These are phyloP conservation scores for Annona squamosa DNA, from an alignment of 164 flowering plant genomes.

Conservation along the genomic window DNA sequence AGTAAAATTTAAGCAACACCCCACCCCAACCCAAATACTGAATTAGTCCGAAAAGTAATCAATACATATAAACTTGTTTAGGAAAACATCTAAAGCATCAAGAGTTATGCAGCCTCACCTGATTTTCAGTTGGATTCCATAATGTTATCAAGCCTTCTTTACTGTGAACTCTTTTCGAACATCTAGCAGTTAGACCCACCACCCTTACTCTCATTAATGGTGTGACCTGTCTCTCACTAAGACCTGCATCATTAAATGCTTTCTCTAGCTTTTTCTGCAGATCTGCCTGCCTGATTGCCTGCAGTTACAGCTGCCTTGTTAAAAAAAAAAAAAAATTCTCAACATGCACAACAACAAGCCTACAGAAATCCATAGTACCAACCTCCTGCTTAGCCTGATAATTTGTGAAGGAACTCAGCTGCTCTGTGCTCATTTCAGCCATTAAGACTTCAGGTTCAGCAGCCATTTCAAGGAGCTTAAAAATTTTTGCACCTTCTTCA, in stretches of 20 bases:
- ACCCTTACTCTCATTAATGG: slow-evolving; percentile 87
- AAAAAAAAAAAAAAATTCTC: not conserved
- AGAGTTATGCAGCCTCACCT: slow-evolving; percentile 35
- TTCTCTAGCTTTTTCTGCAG: slow-evolving; percentile 56
- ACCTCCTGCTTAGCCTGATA: slow-evolving; percentile 81
- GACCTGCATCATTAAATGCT: slow-evolving; percentile 66
- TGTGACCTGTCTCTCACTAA: slow-evolving; percentile 58
- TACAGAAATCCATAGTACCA: slow-evolving; percentile 9
- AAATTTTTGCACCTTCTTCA: slow-evolving; percentile 77
- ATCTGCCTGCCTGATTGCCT: slow-evolving; percentile 60
- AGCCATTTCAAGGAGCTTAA: slow-evolving; percentile 65
- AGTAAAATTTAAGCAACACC: too few species aligned
- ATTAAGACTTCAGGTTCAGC: slow-evolving; percentile 88
- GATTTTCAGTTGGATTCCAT: slow-evolving; percentile 86
- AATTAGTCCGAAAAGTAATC: not conserved
- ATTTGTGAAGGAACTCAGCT: slow-evolving; percentile 52
- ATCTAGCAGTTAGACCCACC: slow-evolving; percentile 46
- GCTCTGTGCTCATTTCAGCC: slow-evolving; percentile 87
- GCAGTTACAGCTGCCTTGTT: slow-evolving; percentile 11
- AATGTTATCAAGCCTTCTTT: slow-evolving; percentile 65
- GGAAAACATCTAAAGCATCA: not conserved
- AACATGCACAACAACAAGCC: slow-evolving; percentile 2
- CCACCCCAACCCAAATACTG: too few species aligned
- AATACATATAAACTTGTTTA: not conserved
- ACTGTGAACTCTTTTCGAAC: slow-evolving; percentile 13